These are phyloP conservation scores for Pseudogymnoascus sp. DNA, from an alignment of 2,329 filamentous ascomycete genomes.

Conservation along the genomic window DNA sequence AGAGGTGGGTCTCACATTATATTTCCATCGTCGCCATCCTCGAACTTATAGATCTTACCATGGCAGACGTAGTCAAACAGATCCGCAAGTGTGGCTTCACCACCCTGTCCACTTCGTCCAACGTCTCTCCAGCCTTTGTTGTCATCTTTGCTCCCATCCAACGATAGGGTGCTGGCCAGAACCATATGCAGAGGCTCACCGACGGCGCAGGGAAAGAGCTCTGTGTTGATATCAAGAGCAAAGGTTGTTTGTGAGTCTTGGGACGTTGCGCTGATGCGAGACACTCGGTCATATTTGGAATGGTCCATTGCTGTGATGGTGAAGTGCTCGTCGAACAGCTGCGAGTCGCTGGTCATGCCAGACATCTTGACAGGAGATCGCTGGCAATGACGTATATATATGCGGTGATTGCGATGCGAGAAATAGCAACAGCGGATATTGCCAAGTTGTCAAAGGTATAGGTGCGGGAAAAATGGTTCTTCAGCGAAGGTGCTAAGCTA, in stretches of 20 bases:
- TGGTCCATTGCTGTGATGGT: constrained; percentile 69
- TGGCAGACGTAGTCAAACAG: constrained; percentile 83
- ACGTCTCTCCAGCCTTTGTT: constrained; percentile 75
- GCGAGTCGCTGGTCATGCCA: constrained; percentile 61
- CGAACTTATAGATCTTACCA: constrained; percentile 82
- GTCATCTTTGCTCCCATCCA: constrained; percentile 77
- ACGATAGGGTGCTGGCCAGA: constrained; percentile 72
- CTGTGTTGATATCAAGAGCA: constrained; percentile 86
- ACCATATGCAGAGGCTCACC: constrained; percentile 74
- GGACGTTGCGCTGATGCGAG: constrained; percentile 70
- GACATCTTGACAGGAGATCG: constrained; percentile 2
- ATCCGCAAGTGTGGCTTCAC: constrained; percentile 59
- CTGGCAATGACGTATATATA: not conserved
- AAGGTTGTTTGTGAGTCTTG: constrained; percentile 66
- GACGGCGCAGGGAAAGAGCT: constrained; percentile 70
- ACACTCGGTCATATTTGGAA: constrained; percentile 90
- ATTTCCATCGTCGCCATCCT: constrained; percentile 68
- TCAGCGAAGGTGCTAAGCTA: not conserved
- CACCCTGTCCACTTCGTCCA: constrained; percentile 41
- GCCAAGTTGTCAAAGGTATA: not conserved
- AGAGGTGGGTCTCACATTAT: constrained; percentile 63
- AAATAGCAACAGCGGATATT: not conserved
- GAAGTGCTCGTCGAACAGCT: constrained; percentile 91
- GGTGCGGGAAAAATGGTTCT: constrained; percentile 1
- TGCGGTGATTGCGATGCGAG: not conserved